phyloP scores from a whole-genome alignment of 495 filamentous ascomycete species.

The Zalerion maritima region DNA sequence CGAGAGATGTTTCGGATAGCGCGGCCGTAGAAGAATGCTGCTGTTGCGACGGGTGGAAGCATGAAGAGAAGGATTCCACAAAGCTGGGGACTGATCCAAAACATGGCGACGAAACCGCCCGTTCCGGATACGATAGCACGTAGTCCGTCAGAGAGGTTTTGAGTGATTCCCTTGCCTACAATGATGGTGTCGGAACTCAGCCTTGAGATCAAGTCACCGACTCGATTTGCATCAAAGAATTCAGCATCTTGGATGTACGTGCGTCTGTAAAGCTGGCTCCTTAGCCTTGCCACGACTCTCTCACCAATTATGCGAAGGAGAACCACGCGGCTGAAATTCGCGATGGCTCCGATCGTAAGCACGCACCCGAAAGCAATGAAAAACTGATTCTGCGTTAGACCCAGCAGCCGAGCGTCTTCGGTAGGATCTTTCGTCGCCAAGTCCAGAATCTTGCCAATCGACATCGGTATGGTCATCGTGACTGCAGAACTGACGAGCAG shows the following conservation, averaged over 20 bases:
- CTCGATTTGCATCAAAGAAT: slow-evolving; percentile 96
- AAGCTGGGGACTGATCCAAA: slow-evolving; percentile 80
- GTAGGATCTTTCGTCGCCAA: slow-evolving; percentile 48
- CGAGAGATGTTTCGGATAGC: slow-evolving; percentile 75
- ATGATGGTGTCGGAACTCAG: slow-evolving; percentile 93
- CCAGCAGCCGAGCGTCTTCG: slow-evolving; percentile 49
- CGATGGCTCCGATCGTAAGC: slow-evolving; percentile 57
- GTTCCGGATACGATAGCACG: slow-evolving; percentile 74
- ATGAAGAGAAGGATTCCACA: slow-evolving; percentile 74
- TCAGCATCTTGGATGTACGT: slow-evolving; percentile 93
- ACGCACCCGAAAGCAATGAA: slow-evolving; percentile 59
- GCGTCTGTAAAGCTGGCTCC: slow-evolving; percentile 76
- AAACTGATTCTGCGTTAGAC: slow-evolving; percentile 59
- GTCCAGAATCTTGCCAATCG: slow-evolving; percentile 90
- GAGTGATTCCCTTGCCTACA: slow-evolving; percentile 94
- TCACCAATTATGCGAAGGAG: slow-evolving; percentile 92
- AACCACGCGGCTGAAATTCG: slow-evolving; percentile 89
- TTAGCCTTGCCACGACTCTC: slow-evolving; percentile 75
- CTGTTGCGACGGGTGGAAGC: slow-evolving; percentile 84
- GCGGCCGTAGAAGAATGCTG: slow-evolving; percentile 81
- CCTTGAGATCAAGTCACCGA: slow-evolving; percentile 88
- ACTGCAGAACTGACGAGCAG: slow-evolving; percentile 77
- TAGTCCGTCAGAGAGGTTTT: slow-evolving; percentile 89
- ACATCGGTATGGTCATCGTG: slow-evolving; percentile 90
- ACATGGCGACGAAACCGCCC: slow-evolving; percentile 82